Evolutionary conservation across 1,139 yeast genomes (phyloP), one percentile per base, ranked within the genome.

Genomic region (Suhomyces anneliseae): DNA sequence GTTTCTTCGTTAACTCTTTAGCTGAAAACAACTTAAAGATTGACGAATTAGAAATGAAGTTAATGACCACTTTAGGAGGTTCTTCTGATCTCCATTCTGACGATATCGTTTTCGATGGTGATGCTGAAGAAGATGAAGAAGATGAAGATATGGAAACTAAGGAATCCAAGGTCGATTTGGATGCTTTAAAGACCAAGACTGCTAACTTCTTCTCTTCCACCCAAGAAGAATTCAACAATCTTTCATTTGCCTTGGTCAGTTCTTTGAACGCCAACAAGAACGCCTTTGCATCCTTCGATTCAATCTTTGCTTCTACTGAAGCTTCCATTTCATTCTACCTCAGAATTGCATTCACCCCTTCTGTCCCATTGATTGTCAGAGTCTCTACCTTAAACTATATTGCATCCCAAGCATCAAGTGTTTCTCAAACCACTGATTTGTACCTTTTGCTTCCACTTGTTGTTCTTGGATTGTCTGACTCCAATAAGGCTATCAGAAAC

Each of bases 1-100:
- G 64, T 1, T 54, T 72, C 33, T 78, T 87, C 47, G 42, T 69
- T 11, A 58, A 67, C 11, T 65, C 70, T 9, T 68, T 87, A 52
- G 61, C 65, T 5, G 62, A 68, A 1, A 53, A 70, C 27, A 65
- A 69, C 27, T 54, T 81, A 38, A 68, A 73, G 33, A 54, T 85
- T 19, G 79, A 79, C 36, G 74, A 79, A 11, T 75, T 89, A 54
- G 96, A 89, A 66, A 78, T 88, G 74, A 73, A 77, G 49, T 69
- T 88, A 43, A 86, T 87, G 69, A 74, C 85, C 1, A 82, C 90
- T 1, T 69, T 85, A 48, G 56, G 57, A 5, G 49, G 46, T 7
- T 47, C 65, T 31, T 66, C 64, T 19, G 55, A 62, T 35, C 60
- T 38, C 14, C 59, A 53, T 37, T 55, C 57, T 27, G 53, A 45